Evolutionary conservation across 2,329 filamentous ascomycete genomes (phyloP).

Genomic region (Alternaria sp.): DNA sequence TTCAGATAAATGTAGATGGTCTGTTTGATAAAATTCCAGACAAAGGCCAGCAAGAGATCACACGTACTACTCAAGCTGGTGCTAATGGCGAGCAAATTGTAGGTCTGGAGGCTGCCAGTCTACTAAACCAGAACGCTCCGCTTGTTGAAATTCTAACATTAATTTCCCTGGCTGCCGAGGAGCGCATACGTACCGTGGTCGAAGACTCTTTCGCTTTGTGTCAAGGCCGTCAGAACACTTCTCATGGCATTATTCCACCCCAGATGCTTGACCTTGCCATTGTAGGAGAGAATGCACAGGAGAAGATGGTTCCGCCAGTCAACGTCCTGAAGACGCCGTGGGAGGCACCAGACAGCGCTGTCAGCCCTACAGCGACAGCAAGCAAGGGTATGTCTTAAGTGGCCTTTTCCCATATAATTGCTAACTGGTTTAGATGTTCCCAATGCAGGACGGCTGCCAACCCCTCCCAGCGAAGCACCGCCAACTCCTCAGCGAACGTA

Average conservation of each 20-base stretch:
- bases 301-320: slow-evolving; percentile 49
- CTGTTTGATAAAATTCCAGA: slow-evolving; percentile 54
- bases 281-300: slow-evolving; percentile 55
- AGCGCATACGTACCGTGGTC: slow-evolving; percentile 76
- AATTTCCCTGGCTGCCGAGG: slow-evolving; percentile 82
- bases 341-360: slow-evolving; percentile 59
- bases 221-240: slow-evolving; percentile 75
- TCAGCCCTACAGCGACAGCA: slow-evolving; percentile 62
- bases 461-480: slow-evolving; percentile 57
- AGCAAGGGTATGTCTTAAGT: slow-evolving; percentile 31
- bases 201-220: slow-evolving; percentile 79
- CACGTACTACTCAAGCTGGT: slow-evolving; percentile 56
- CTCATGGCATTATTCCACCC: slow-evolving; percentile 78
- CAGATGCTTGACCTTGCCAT: slow-evolving; percentile 78
- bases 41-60: slow-evolving; percentile 39
- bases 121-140: slow-evolving; percentile 74
- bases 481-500: slow-evolving; percentile 59
- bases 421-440: slow-evolving; percentile 37
- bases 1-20: slow-evolving; percentile 67
- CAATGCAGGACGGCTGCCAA: slow-evolving; percentile 54
- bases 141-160: slow-evolving; percentile 85
- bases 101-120: slow-evolving; percentile 63
- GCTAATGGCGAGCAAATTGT: slow-evolving; percentile 70
- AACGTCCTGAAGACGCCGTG: slow-evolving; percentile 51
- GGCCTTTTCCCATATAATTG: background rate